Conservation (phyloP, 345 rosid species). For the Zanthoxylum bungeanum region DNA sequence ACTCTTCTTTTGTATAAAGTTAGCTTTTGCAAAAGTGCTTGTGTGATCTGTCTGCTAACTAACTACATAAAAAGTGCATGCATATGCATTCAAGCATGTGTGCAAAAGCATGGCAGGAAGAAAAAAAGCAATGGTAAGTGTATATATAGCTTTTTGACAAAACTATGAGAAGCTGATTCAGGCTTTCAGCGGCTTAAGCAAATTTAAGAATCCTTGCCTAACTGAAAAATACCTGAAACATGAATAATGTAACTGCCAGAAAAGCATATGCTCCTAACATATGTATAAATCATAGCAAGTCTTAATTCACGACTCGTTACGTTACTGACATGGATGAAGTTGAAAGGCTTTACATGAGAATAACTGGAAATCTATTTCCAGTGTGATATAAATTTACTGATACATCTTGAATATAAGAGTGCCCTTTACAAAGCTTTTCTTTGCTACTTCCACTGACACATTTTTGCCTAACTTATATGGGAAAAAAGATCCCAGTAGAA, state of each 20-base stretch:
- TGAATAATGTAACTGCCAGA: neutral
- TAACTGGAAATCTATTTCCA: neutral
- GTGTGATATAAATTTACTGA: conserved; percentile 10
- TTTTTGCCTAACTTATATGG: conserved; percentile 44
- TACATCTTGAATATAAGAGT: conserved; percentile 18
- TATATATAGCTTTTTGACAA: neutral
- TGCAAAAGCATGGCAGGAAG: too few species aligned
- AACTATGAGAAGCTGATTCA: neutral
- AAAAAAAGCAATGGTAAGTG: too few species aligned
- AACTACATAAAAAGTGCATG: too few species aligned
- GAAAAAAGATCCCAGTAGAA: conserved; percentile 68
- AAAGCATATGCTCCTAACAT: neutral
- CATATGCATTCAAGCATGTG: too few species aligned
- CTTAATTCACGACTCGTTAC: neutral
- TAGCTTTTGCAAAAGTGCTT: neutral
- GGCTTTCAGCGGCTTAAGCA: neutral
- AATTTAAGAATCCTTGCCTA: conserved; percentile 1
- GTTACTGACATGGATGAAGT: neutral
- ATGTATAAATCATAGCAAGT: neutral
- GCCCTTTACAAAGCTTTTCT: conserved; percentile 82
- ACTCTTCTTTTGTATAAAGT: neutral
- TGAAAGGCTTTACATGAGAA: neutral
- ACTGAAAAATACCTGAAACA: too few species aligned
- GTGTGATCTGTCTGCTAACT: neutral
- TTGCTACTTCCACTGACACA: conserved; percentile 97